These are phyloP conservation scores for Arthrobotrys conoides DNA, from an alignment of 2,329 filamentous ascomycete genomes.

Conservation along the genomic window DNA sequence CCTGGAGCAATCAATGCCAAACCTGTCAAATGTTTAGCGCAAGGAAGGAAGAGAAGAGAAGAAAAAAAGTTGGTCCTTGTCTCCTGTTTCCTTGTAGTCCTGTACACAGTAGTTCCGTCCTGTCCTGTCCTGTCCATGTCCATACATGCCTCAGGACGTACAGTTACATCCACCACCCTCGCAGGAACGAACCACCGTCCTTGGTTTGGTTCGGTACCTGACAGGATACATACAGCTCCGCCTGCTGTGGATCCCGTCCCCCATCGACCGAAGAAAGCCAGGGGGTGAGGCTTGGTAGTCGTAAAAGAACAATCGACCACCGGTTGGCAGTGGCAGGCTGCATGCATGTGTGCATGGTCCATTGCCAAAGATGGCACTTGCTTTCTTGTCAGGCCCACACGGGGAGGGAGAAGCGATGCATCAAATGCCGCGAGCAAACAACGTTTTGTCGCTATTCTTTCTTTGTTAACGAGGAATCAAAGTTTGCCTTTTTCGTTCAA, in stretches of 20 bases:
- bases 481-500: not conserved
- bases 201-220: slow-evolving; percentile 49
- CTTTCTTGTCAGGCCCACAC: slow-evolving; percentile 25
- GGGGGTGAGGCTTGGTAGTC: not conserved
- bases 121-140: not conserved
- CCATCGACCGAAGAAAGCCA: slow-evolving; percentile 24
- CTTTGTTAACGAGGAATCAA: slow-evolving; percentile 9
- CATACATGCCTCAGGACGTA: not conserved
- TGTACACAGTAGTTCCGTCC: not conserved
- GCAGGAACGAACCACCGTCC: slow-evolving; percentile 24
- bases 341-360: slow-evolving; percentile 26
- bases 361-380: slow-evolving; percentile 25
- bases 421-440: slow-evolving; percentile 10
- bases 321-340: not conserved
- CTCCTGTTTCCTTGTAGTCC: not conserved
- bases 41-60: not conserved
- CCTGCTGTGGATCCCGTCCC: slow-evolving; percentile 13
- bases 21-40: slow-evolving; percentile 41
- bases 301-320: slow-evolving; percentile 18
- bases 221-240: slow-evolving; percentile 36
- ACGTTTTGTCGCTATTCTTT: not conserved
- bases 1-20: slow-evolving; percentile 39
- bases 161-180: not conserved
- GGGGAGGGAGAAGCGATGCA: slow-evolving; percentile 22
- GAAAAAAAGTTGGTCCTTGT: not conserved